These are phyloP conservation scores for Rugosomyces carneus DNA, from an alignment of 1,284 basidiomycete species.

Conservation along the genomic window DNA sequence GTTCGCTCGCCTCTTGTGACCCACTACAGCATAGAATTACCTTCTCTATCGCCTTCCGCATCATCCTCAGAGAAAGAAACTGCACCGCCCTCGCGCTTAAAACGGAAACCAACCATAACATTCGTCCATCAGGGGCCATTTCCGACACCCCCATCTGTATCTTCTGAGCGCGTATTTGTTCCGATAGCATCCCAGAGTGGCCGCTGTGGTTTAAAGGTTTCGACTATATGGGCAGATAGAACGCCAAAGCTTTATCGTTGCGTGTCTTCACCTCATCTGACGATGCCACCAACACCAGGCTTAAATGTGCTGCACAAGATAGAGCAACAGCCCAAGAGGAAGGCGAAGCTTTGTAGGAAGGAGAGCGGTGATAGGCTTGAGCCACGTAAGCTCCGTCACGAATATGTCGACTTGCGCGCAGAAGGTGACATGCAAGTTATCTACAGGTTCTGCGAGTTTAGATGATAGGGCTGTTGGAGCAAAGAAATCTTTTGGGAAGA, in stretches of 20 bases:
- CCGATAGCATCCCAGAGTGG: constrained; percentile 15
- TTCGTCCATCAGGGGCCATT: constrained; percentile 5
- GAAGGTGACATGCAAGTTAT: neutral
- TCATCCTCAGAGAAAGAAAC: neutral
- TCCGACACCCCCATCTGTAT: constrained; percentile 1
- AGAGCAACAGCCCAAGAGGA: constrained; percentile 9
- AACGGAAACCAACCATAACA: constrained; percentile 14
- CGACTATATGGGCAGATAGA: constrained; percentile 15
- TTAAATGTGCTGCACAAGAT: constrained; percentile 1
- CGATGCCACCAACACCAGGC: constrained; percentile 3
- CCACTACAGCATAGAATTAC: neutral
- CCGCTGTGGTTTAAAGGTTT: constrained; percentile 11
- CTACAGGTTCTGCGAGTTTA: constrained; percentile 16
- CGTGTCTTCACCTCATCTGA: constrained; percentile 19
- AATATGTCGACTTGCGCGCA: neutral
- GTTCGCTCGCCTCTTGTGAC: neutral
- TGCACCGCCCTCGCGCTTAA: constrained; percentile 1
- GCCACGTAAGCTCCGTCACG: constrained; percentile 7
- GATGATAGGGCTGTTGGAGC: constrained; percentile 7
- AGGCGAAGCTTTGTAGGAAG: constrained; percentile 9
- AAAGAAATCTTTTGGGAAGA: constrained; percentile 19
- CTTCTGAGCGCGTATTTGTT: constrained; percentile 10
- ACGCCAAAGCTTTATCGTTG: constrained; percentile 14
- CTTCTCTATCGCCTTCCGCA: too few relatives aligned
- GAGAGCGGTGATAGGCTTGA: neutral